Evolutionary conservation across 768 basidiomycete genomes (phyloP), one percentile per base, ranked within the genome.

Genomic region (Udeniomyces megalosporus): DNA sequence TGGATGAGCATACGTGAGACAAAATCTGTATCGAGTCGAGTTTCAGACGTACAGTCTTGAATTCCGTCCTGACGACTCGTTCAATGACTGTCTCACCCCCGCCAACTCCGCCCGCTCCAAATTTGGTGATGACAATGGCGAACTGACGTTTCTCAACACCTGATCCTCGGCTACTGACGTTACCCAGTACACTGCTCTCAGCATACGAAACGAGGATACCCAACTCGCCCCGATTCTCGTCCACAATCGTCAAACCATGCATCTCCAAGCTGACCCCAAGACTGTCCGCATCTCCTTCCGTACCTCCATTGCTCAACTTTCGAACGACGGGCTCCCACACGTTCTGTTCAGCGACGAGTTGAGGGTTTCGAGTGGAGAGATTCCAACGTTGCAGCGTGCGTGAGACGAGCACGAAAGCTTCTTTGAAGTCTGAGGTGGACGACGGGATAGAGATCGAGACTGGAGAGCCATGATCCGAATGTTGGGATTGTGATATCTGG

Each of bases 251-350:
- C 2, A 66, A 52, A 2, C 62, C 42, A 31, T 68, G 67, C 15
- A 74, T 53, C 55, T 74, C 73, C 12, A 71, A 61, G 15, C 49
- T 52, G 31, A 73, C 31, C 29, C 71, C 71, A 10, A 74, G 53
- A 28, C 60, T 56, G n/a, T 69, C 65, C 2, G 50, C 61, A 32
- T 69, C 68, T 44, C 60, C 49, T 14, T 69, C 67, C 70, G 69
- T 68, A 35, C 68, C 62, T 47, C 69, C 68, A 24, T 70, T 67
- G 31, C 69, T 69, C 22, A 70, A 68, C 42, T 55, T 67, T 8
- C 62, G 65, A 5, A 67, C 68, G 29, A 73, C 29, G 8, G 66
- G 60, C 15, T 71, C 70, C 31, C 70, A 60, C 35, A 71, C 55
- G 42, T 70, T 67, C 44, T 61, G 67, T 28, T 71, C 68, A 45